Conservation (phyloP, 1,284 basidiomycete species). For the Tremellales sp. region DNA sequence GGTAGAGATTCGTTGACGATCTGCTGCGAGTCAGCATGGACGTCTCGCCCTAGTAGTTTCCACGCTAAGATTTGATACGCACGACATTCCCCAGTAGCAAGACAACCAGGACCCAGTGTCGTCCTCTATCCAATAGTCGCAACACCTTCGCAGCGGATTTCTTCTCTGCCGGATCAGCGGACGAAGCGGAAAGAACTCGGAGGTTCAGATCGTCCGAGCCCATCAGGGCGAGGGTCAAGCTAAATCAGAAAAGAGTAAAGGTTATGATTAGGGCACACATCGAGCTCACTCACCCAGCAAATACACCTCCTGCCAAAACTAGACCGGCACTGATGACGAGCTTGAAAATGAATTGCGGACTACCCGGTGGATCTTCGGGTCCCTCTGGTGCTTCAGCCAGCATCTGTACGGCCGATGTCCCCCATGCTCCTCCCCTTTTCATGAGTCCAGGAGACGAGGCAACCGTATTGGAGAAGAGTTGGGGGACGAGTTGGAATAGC, state of each 20-base stretch:
- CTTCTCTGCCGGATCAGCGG: conserved; percentile 65
- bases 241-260: conserved; percentile 14
- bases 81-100: conserved; percentile 81
- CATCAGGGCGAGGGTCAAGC: conserved; percentile 86
- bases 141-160: conserved; percentile 71
- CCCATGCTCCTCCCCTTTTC: neutral
- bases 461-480: conserved; percentile 2
- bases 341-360: conserved; percentile 59
- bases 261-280: neutral
- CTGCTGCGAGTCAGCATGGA: conserved; percentile 34
- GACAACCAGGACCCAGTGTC: conserved; percentile 93
- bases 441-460: neutral
- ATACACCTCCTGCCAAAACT: conserved; percentile 75
- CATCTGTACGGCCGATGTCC: too few relatives aligned
- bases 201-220: conserved; percentile 90
- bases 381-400: conserved; percentile 18
- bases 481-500: conserved; percentile 31
- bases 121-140: conserved; percentile 69
- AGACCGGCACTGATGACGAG: conserved; percentile 61
- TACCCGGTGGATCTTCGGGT: conserved; percentile 39
- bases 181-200: conserved; percentile 75
- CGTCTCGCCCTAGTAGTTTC: neutral
- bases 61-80: conserved; percentile 36
- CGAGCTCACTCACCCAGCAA: conserved; percentile 66
- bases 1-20: conserved; percentile 88